phyloP scores from a whole-genome alignment of 2,329 filamentous ascomycete genomes.

The Huntiella omanensis region DNA sequence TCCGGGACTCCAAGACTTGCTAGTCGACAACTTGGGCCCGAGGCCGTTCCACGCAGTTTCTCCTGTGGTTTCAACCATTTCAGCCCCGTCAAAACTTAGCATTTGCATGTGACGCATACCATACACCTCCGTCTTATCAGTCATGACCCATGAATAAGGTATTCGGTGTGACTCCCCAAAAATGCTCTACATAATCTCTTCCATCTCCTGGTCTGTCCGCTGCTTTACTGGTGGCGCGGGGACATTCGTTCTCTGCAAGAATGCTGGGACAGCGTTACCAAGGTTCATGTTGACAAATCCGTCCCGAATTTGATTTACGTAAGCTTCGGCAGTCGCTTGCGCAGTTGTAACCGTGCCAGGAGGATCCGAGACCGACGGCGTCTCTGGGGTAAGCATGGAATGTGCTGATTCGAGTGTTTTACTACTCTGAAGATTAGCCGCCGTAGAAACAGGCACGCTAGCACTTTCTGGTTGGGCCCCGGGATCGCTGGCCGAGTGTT shows the following conservation, averaged over 20 bases:
- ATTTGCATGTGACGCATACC: constrained; percentile 6
- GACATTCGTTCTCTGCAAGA: background rate
- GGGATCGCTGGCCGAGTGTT: constrained; percentile 15
- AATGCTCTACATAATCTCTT: constrained; percentile 28
- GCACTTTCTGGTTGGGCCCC: constrained; percentile 3
- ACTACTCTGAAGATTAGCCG: constrained; percentile 1
- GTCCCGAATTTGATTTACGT: constrained; percentile 21
- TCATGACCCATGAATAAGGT: constrained; percentile 19
- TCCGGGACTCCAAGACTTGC: too few species aligned
- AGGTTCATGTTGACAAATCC: constrained; percentile 29
- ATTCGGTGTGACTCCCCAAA: constrained; percentile 18
- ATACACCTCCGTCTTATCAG: constrained; percentile 15
- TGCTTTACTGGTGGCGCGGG: constrained; percentile 14
- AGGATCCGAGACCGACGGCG: background rate
- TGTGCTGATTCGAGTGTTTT: constrained; percentile 34
- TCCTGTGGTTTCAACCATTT: constrained; percentile 4
- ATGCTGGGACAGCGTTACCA: constrained; percentile 24
- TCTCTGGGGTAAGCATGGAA: constrained; percentile 26
- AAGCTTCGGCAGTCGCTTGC: background rate
- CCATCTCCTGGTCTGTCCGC: constrained; percentile 24
- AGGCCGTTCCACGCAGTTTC: constrained; percentile 3
- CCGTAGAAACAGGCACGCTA: background rate
- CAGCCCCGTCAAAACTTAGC: constrained; percentile 10
- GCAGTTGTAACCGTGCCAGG: background rate
- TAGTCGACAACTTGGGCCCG: background rate